Conservation (phyloP, 768 basidiomycete genomes). For the Dioszegia crocea region DNA sequence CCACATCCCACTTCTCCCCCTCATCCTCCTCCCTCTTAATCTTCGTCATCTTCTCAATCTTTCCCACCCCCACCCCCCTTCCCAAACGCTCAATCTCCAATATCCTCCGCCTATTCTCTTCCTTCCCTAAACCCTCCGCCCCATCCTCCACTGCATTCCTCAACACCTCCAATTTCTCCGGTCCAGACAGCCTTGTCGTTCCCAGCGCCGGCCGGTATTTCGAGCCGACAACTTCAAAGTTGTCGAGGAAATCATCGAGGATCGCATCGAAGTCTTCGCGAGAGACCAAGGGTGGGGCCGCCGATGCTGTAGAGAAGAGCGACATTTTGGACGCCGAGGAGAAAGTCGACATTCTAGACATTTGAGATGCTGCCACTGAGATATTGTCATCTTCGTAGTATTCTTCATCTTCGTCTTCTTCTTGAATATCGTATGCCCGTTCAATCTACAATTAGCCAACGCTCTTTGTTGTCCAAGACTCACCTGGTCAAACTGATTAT, state of each 20-base stretch:
- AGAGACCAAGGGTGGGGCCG: conserved; percentile 46
- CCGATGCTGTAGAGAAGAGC: conserved; percentile 35
- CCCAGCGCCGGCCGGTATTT: conserved; percentile 71
- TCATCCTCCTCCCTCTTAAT: conserved; percentile 57
- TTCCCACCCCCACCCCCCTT: conserved; percentile 54
- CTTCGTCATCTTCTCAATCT: conserved; percentile 51
- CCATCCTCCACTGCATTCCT: conserved; percentile 70
- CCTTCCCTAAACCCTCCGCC: conserved; percentile 41
- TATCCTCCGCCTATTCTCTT: conserved; percentile 43
- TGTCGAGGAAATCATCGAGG: conserved; percentile 88
- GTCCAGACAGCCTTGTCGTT: conserved; percentile 61
- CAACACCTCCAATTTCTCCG: conserved; percentile 74
- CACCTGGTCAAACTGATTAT: conserved; percentile 92
- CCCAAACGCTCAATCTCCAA: conserved; percentile 53
- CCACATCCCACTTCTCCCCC: conserved; percentile 81
- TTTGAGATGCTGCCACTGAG: conserved; percentile 48
- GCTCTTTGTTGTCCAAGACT: conserved; percentile 17
- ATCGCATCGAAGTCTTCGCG: conserved; percentile 84
- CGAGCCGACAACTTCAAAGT: conserved; percentile 79
- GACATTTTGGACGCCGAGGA: conserved; percentile 66
- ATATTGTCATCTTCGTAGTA: conserved; percentile 45
- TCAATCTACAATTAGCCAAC: conserved; percentile 28
- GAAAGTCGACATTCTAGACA: conserved; percentile 50
- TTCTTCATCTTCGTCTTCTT: conserved; percentile 53
- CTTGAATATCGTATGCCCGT: conserved; percentile 59